Evolutionary conservation across 139 green algal species (phyloP).

Genomic region (Chlamydomonas sp.): DNA sequence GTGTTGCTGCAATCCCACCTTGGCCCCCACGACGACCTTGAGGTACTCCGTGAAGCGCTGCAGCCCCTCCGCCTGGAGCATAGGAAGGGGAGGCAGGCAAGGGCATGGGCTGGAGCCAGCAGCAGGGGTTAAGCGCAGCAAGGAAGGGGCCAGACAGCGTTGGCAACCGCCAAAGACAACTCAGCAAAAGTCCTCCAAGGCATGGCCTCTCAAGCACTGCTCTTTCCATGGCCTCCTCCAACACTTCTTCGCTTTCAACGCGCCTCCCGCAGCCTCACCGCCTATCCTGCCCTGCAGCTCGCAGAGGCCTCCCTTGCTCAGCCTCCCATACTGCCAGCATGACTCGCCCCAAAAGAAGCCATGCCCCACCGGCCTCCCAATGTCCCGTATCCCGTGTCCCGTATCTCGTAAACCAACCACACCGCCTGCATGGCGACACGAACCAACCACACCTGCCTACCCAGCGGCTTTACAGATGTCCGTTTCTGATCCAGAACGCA

Average conservation of each 20-base stretch:
- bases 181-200: too few species aligned
- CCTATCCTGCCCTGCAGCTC: too few species aligned
- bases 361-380: not conserved
- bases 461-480: not conserved
- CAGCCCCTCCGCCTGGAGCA: slow-evolving; percentile 74
- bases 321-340: too few species aligned
- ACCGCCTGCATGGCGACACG: not conserved
- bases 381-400: too few species aligned
- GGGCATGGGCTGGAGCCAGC: not conserved
- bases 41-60: slow-evolving; percentile 60
- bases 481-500: not conserved
- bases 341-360: too few species aligned
- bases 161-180: too few species aligned
- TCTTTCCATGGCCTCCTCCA: too few species aligned
- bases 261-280: too few species aligned
- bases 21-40: slow-evolving; percentile 43
- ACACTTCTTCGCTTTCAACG: too few species aligned
- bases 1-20: slow-evolving; percentile 13
- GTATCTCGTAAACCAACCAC: too few species aligned
- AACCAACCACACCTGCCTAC: not conserved
- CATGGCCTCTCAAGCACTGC: too few species aligned
- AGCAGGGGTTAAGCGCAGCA: not conserved
- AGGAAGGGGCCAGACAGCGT: not conserved
- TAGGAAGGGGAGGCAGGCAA: not conserved
- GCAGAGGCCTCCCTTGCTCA: too few species aligned